phyloP scores from a whole-genome alignment of 805 yeast species.

The Wickerhamomyces alni region DNA sequence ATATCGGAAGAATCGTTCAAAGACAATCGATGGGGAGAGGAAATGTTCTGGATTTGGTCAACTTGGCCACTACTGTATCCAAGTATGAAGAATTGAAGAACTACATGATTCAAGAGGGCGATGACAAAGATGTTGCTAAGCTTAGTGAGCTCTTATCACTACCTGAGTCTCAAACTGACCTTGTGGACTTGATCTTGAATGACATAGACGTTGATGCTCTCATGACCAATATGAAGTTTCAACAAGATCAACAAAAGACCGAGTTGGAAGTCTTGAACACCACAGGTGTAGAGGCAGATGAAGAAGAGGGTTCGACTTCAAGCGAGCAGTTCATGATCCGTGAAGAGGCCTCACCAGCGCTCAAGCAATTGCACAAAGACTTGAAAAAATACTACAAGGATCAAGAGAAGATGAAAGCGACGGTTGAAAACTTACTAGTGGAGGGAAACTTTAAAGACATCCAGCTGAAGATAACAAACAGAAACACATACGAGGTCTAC shows the following conservation, averaged over 20 bases:
- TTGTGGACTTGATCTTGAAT: slow-evolving; percentile 37
- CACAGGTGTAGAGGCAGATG: background rate
- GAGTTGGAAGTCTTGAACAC: slow-evolving; percentile 1
- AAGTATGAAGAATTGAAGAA: slow-evolving; percentile 26
- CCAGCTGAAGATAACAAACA: background rate
- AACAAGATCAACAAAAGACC: slow-evolving; percentile 3
- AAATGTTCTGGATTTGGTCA: slow-evolving; percentile 37
- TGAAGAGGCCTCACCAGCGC: slow-evolving; percentile 6
- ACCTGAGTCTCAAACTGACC: slow-evolving; percentile 32
- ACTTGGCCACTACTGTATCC: slow-evolving; percentile 36
- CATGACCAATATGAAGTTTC: slow-evolving; percentile 1
- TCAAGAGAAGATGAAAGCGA: slow-evolving; percentile 20
- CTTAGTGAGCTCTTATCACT: slow-evolving; percentile 20
- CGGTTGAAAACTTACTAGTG: slow-evolving; percentile 21
- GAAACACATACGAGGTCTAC: slow-evolving; percentile 5
- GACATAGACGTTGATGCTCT: slow-evolving; percentile 36
- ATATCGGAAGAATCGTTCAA: slow-evolving; percentile 55
- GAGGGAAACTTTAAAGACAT: background rate
- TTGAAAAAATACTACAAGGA: slow-evolving; percentile 26
- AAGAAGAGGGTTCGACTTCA: background rate
- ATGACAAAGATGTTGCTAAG: slow-evolving; percentile 22
- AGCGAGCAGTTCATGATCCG: slow-evolving; percentile 5
- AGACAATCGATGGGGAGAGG: slow-evolving; percentile 46
- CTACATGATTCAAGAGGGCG: slow-evolving; percentile 12
- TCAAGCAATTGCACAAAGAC: slow-evolving; percentile 10